phyloP scores from a whole-genome alignment of 1,284 basidiomycete species.

The Lentinus polychrous region DNA sequence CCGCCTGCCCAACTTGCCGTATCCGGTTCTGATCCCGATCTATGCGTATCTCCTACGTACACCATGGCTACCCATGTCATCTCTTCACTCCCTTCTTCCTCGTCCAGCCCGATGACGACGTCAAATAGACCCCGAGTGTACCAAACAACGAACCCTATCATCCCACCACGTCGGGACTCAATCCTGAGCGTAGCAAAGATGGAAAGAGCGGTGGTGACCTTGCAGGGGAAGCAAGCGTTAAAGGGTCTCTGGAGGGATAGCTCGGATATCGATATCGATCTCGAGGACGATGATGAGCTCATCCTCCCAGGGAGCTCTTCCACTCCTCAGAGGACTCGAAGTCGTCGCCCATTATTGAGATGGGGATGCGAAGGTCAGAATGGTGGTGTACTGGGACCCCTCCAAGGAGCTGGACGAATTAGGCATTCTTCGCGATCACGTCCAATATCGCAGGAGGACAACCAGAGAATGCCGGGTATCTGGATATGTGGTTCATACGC shows the following conservation, averaged over 20 bases:
- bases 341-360: constrained; percentile 22
- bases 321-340: background rate
- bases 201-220: constrained; percentile 55
- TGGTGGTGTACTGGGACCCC: constrained; percentile 32
- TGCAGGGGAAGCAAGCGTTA: constrained; percentile 42
- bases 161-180: constrained; percentile 38
- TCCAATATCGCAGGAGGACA: constrained; percentile 4
- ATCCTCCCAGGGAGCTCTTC: background rate
- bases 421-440: background rate
- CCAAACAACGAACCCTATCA: constrained; percentile 71
- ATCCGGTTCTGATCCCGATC: constrained; percentile 8
- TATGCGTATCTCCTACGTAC: constrained; percentile 34
- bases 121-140: constrained; percentile 35
- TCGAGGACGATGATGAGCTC: background rate
- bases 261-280: constrained; percentile 27
- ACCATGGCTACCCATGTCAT: constrained; percentile 63
- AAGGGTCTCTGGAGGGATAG: constrained; percentile 33
- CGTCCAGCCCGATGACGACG: constrained; percentile 15
- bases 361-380: constrained; percentile 27
- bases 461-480: constrained; percentile 33
- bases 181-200: constrained; percentile 53
- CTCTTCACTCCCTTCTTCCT: constrained; percentile 10
- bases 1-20: background rate
- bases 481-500: constrained; percentile 59
- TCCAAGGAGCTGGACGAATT: constrained; percentile 39